phyloP scores from a whole-genome alignment of 2,329 filamentous ascomycete genomes.

The Epichloe scottii region DNA sequence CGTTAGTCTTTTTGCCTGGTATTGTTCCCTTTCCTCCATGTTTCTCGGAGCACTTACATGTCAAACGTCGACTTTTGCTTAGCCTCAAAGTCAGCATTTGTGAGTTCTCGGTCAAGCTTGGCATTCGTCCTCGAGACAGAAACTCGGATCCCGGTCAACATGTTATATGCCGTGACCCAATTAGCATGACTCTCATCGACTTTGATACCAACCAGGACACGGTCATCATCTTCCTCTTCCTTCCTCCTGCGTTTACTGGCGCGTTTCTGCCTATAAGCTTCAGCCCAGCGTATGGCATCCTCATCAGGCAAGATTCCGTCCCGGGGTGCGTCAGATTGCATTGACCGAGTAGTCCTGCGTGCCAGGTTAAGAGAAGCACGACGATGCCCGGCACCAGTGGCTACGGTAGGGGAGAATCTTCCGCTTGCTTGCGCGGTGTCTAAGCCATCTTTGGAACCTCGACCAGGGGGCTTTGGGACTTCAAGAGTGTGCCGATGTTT shows the following conservation, averaged over 20 bases:
- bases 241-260: slow-evolving; percentile 74
- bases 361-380: slow-evolving; percentile 74
- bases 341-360: slow-evolving; percentile 69
- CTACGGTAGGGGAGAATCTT: slow-evolving; percentile 60
- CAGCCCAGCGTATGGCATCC: slow-evolving; percentile 82
- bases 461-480: slow-evolving; percentile 59
- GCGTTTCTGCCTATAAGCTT: slow-evolving; percentile 82
- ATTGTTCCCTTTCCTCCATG: background rate
- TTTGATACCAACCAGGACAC: slow-evolving; percentile 91
- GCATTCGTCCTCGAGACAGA: slow-evolving; percentile 93
- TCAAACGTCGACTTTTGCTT: slow-evolving; percentile 99
- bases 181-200: slow-evolving; percentile 96
- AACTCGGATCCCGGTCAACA: slow-evolving; percentile 97
- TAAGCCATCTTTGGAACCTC: slow-evolving; percentile 60
- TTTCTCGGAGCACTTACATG: slow-evolving; percentile 49
- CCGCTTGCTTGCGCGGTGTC: slow-evolving; percentile 60
- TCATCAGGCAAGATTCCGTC: slow-evolving; percentile 82
- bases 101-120: slow-evolving; percentile 84
- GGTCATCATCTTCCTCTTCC: slow-evolving; percentile 84
- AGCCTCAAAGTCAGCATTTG: slow-evolving; percentile 81
- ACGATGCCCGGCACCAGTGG: slow-evolving; percentile 45
- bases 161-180: slow-evolving; percentile 97
- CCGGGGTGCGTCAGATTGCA: slow-evolving; percentile 70
- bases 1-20: background rate
- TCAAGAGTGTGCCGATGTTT: slow-evolving; percentile 82